Conservation (phyloP, 371 early-diverging fungal species). For the Encephalitozoon romaleae region DNA sequence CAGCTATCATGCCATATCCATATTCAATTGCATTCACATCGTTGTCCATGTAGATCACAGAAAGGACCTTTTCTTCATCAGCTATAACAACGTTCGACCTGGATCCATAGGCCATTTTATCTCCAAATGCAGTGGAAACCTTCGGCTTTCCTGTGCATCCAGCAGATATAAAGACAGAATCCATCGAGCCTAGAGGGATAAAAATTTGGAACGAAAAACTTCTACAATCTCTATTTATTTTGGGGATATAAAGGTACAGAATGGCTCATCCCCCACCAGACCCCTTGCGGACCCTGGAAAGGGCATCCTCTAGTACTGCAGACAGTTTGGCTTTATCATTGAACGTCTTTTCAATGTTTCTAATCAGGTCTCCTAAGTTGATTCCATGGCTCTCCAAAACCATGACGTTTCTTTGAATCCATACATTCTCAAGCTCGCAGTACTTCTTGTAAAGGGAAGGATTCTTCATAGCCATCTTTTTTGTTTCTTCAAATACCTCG, state of each 20-base stretch:
- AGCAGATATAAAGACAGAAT: slow-evolving; percentile 6
- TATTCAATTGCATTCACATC: slow-evolving; percentile 9
- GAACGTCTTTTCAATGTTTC: neutral
- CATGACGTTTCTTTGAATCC: slow-evolving; percentile 42
- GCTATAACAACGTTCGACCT: neutral
- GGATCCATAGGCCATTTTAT: neutral
- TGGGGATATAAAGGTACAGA: too few species aligned
- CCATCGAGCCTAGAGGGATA: neutral
- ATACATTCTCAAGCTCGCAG: slow-evolving; percentile 40
- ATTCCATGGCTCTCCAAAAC: neutral
- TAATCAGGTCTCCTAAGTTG: neutral
- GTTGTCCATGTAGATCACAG: neutral
- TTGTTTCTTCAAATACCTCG: slow-evolving; percentile 19
- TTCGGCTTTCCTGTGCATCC: slow-evolving; percentile 11
- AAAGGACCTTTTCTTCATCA: neutral
- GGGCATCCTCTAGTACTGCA: neutral
- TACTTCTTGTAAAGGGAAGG: slow-evolving; percentile 30
- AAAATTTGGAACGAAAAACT: neutral
- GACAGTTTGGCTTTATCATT: neutral
- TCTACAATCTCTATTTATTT: neutral
- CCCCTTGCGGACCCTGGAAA: neutral
- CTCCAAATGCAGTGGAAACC: neutral
- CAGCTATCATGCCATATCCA: neutral
- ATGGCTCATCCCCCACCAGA: neutral
- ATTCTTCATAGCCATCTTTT: slow-evolving; percentile 2